Conservation (phyloP, 805 yeast genomes). For the Jamesozyma piceae region DNA sequence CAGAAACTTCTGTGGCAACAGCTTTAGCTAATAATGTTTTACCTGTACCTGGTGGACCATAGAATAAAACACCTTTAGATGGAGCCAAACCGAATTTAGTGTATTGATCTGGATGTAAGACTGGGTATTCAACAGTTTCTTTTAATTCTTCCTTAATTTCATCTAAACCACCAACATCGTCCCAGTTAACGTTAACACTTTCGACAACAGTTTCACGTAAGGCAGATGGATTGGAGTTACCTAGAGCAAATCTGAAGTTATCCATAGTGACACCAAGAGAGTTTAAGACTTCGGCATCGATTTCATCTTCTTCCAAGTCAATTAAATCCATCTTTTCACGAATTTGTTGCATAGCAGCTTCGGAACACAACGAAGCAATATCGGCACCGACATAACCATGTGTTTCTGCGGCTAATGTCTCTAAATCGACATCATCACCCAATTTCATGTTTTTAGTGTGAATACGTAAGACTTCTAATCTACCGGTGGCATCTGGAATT, state of each 20-base stretch:
- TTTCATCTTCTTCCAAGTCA: slow-evolving; percentile 41
- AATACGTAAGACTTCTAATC: slow-evolving; percentile 91
- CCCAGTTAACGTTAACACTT: slow-evolving; percentile 98
- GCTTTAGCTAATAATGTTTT: slow-evolving; percentile 97
- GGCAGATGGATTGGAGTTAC: slow-evolving; percentile 97
- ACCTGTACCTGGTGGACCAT: slow-evolving; percentile 99
- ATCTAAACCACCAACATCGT: slow-evolving; percentile 97
- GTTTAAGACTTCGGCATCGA: slow-evolving; percentile 93
- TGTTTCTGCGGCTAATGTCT: slow-evolving; percentile 91
- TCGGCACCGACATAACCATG: slow-evolving; percentile 99
- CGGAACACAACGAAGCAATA: slow-evolving; percentile 97
- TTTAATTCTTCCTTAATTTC: slow-evolving; percentile 91
- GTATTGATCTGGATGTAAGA: slow-evolving; percentile 96
- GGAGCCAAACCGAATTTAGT: slow-evolving; percentile 97
- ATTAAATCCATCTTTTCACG: slow-evolving; percentile 98
- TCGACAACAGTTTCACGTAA: slow-evolving; percentile 98
- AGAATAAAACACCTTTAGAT: slow-evolving; percentile 95
- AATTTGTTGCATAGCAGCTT: slow-evolving; percentile 99
- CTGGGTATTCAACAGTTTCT: slow-evolving; percentile 99
- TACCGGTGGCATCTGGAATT: slow-evolving; percentile 96
- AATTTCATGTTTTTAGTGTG: slow-evolving; percentile 98
- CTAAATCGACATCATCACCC: slow-evolving; percentile 89
- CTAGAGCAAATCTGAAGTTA: slow-evolving; percentile 93
- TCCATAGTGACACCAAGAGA: slow-evolving; percentile 98
- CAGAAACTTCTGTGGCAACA: slow-evolving; percentile 97